Conservation (phyloP, 768 basidiomycete species). For the Pholiota molesta region DNA sequence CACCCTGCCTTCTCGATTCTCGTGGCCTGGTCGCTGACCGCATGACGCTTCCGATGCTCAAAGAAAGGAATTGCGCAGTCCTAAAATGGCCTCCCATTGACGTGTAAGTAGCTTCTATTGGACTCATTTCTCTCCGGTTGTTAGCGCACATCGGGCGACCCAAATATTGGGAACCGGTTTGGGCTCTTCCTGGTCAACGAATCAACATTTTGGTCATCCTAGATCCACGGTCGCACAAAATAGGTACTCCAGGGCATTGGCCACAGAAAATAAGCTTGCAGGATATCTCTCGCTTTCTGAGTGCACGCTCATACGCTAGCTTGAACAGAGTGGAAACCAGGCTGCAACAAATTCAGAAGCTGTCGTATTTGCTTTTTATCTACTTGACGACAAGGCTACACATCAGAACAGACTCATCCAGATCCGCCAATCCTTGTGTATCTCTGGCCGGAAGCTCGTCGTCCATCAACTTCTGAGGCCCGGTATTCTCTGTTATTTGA, state of each 20-base stretch:
- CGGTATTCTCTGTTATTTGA: constrained; percentile 38
- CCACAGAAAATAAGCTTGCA: not conserved
- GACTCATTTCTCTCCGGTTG: constrained; percentile 16
- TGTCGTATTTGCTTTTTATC: constrained; percentile 35
- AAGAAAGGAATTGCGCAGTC: constrained; percentile 14
- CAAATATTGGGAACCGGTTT: constrained; percentile 9
- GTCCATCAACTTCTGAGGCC: constrained; percentile 31
- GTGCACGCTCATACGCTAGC: not conserved
- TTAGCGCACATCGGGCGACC: constrained; percentile 8
- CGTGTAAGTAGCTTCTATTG: constrained; percentile 26
- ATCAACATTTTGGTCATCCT: constrained; percentile 4
- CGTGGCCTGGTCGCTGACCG: constrained; percentile 9
- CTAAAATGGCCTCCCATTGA: constrained; percentile 19
- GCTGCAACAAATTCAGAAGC: constrained; percentile 28
- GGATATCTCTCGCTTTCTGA: not conserved
- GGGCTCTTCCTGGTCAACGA: constrained; percentile 10
- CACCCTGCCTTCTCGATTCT: constrained; percentile 6
- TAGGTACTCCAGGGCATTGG: not conserved
- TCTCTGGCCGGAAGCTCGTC: constrained; percentile 25
- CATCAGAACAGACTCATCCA: constrained; percentile 40
- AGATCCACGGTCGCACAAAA: not conserved
- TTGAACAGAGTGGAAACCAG: not conserved
- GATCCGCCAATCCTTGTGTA: constrained; percentile 42
- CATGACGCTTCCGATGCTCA: constrained; percentile 16
- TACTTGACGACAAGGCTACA: constrained; percentile 39